A percentile compares a stretch with the other conserved stretches of the same genome.
These are phyloP conservation scores for Backusella macrospora DNA, from an alignment of 192 early-diverging fungal species.

Conservation along the genomic window DNA sequence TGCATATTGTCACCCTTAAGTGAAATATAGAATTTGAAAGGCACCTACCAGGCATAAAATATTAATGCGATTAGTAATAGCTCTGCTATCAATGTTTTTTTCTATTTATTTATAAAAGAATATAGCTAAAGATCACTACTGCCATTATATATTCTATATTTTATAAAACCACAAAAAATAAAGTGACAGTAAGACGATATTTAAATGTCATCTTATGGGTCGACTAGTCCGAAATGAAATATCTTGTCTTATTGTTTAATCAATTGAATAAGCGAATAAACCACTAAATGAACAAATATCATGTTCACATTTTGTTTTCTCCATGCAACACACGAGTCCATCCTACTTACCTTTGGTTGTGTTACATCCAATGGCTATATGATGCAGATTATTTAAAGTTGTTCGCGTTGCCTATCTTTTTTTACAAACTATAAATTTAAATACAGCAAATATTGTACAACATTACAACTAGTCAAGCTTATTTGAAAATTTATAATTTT, in stretches of 20 bases:
- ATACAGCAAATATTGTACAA: conserved; percentile 1
- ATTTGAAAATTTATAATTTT: too few species aligned
- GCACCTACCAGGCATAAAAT: not conserved
- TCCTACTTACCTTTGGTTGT: not conserved
- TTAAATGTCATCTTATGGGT: not conserved
- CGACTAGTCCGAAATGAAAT: not conserved
- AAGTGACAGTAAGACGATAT: not conserved
- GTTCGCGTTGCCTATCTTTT: not conserved
- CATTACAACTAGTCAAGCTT: not conserved
- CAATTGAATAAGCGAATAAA: conserved; percentile 1
- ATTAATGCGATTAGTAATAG: too few species aligned
- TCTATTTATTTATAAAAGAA: too few species aligned
- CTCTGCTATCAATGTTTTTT: too few species aligned
- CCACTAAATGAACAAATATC: not conserved
- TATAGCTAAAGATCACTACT: too few species aligned
- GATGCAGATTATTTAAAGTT: not conserved
- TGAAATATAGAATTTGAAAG: conserved; percentile 9
- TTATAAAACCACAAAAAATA: not conserved
- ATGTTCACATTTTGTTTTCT: not conserved
- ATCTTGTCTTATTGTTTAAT: not conserved
- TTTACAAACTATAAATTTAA: not conserved
- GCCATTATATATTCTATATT: too few species aligned
- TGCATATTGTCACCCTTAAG: not conserved
- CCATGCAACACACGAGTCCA: conserved; percentile 1
- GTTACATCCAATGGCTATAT: not conserved